Evolutionary conservation across 225 moss, liverwort and hornwort species (phyloP), one percentile per base, ranked within the genome.

Genomic region (Antitrichia curtipendula): DNA sequence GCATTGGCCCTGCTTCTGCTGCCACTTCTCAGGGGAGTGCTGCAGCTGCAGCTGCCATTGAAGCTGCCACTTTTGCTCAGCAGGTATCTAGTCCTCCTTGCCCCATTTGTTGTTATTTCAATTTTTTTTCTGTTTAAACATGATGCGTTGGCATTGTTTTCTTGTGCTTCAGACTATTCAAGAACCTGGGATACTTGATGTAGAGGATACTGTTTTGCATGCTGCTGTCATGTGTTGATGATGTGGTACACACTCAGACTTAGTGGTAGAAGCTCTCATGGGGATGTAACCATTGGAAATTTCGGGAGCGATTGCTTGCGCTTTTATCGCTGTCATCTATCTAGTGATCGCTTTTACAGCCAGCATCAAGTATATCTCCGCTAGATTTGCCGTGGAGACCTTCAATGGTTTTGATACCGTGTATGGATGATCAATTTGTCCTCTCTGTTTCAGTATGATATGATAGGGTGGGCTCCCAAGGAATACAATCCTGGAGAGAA

Each of bases 31-130:
- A 98, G 85, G 94, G 94, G 34, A 98, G 96, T 81, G 95, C 95
- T 73, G 99, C 97, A 82, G 99, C 99, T 68, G 95, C 95, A 81
- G 97, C 99, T 88, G 99, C 99, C 65, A 99, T 99, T 82, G 99
- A 99, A 91, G 99, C 99, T 85, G 99, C 99, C 27, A 96, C 95
- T 76, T 99, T 99, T 95, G 95, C 99, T 43, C 99, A 96, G 88
- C 99, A 97, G 95, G 97, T 97, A 72, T 88, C 12, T 65, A 65
- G 47, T 74, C 77, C 78, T 85, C 24, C 58, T 69, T 89, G 21
- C 27, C 61, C 18, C 7, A 40, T 72, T 82, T 82, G 58, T 64
- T 34, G 52, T 59, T 57, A 12, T 72, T 81, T 45, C 22, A 45
- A 24, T 36, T 24, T 54, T 77, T n/a, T 81, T 76, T 43, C 32